Evolutionary conservation across 2,329 filamentous ascomycete species (phyloP).

Genomic region (Aureobasidium musti): DNA sequence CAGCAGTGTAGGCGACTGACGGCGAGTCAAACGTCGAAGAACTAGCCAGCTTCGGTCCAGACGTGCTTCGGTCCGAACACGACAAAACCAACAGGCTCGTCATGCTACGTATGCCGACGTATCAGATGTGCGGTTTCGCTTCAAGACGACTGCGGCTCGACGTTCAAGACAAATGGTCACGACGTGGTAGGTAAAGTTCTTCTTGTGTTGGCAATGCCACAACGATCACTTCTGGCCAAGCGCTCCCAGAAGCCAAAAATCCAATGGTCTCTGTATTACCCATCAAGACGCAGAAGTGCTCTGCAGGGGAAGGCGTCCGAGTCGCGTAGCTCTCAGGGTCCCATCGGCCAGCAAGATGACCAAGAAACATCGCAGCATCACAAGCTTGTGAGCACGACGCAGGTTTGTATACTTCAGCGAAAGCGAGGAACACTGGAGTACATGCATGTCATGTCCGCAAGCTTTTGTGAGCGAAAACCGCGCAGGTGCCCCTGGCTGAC

Average conservation of each 20-base stretch:
- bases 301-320: neutral
- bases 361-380: neutral
- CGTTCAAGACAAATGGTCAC: no score
- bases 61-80: neutral
- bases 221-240: neutral
- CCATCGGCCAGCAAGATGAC: neutral
- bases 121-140: neutral
- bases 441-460: constrained; percentile 20
- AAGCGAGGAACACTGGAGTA: neutral
- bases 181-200: neutral
- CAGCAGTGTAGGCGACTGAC: constrained; percentile 11
- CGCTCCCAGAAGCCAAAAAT: neutral
- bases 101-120: neutral
- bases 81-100: neutral
- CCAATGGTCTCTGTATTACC: neutral
- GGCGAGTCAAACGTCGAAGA: constrained; percentile 1
- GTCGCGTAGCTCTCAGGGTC: neutral
- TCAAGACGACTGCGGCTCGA: neutral
- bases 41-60: neutral
- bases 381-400: neutral
- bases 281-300: neutral
- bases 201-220: neutral
- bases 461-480: constrained; percentile 10
- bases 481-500: neutral
- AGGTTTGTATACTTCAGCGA: neutral